Conservation (phyloP, 1,284 basidiomycete genomes). For the Ganoderma meredithae region DNA sequence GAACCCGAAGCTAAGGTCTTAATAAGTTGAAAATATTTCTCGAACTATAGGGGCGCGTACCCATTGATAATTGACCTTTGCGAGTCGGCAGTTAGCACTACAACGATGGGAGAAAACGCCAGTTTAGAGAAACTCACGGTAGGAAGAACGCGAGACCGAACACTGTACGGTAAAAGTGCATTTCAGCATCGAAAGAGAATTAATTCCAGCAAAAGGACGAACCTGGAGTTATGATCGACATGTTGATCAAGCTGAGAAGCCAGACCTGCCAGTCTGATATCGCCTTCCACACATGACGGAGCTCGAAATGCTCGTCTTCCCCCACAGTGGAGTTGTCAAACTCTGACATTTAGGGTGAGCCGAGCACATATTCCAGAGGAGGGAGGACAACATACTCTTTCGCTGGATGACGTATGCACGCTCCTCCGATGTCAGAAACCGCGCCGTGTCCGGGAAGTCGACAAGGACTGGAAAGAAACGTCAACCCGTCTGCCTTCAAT, state of each 20-base stretch:
- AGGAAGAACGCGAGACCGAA: constrained; percentile 35
- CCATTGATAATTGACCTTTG: constrained; percentile 66
- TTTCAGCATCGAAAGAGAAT: neutral
- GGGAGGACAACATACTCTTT: constrained; percentile 52
- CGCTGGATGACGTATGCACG: constrained; percentile 61
- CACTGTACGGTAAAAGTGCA: constrained; percentile 13
- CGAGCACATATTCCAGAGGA: neutral
- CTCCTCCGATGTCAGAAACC: constrained; percentile 66
- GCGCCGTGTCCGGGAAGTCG: constrained; percentile 63
- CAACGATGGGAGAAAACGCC: neutral
- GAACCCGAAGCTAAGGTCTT: constrained; percentile 57
- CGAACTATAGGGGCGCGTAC: constrained; percentile 20
- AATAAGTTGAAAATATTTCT: no score
- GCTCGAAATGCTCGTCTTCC: constrained; percentile 68
- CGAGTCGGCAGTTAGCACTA: neutral
- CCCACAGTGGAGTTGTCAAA: constrained; percentile 71
- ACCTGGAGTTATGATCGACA: constrained; percentile 68
- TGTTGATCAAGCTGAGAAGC: constrained; percentile 63
- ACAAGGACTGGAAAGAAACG: constrained; percentile 50
- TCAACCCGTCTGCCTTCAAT: neutral
- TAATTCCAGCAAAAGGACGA: constrained; percentile 36
- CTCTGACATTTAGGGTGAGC: constrained; percentile 43
- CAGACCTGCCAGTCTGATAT: constrained; percentile 74
- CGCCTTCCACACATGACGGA: constrained; percentile 60
- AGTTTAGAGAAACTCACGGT: constrained; percentile 23